phyloP scores from a whole-genome alignment of 306 rosid species.

The Boehmeria nivea region DNA sequence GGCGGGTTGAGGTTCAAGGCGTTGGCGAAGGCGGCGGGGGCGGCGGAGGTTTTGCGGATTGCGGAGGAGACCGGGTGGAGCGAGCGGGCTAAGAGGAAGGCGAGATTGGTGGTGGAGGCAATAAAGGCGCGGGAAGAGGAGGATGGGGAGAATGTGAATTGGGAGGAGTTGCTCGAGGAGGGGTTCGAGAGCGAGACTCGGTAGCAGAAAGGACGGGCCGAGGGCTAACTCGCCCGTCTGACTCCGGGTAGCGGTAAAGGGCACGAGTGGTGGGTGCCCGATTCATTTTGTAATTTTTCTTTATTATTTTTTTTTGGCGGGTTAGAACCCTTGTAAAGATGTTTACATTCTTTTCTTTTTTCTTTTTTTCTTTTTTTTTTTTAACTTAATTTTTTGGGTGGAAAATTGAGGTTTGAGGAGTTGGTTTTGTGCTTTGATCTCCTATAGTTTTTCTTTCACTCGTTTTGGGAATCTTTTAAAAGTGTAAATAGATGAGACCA shows the following conservation, averaged over 20 bases:
- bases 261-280: no score
- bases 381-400: no score
- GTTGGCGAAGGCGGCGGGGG: slow-evolving; percentile 47
- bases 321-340: neutral
- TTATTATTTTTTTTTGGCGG: neutral
- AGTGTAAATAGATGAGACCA: slow-evolving; percentile 16
- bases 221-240: no score
- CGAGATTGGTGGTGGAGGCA: slow-evolving; percentile 46
- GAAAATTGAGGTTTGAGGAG: neutral
- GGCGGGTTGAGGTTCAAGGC: slow-evolving; percentile 84
- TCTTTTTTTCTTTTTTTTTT: neutral
- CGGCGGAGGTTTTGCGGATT: slow-evolving; percentile 45
- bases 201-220: no score
- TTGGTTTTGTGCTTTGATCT: neutral
- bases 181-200: slow-evolving; percentile 39
- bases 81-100: slow-evolving; percentile 47
- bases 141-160: slow-evolving; percentile 39
- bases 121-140: slow-evolving; percentile 45
- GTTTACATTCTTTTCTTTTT: neutral
- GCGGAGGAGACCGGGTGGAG: slow-evolving; percentile 54
- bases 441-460: neutral
- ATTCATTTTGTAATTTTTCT: neutral
- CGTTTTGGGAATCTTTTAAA: neutral
- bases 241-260: no score
- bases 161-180: slow-evolving; percentile 71